Percentiles rank a stretch among this genome's conserved stretches.
These are phyloP conservation scores for Candida caryicola DNA, from an alignment of 805 yeast species.

Conservation along the genomic window DNA sequence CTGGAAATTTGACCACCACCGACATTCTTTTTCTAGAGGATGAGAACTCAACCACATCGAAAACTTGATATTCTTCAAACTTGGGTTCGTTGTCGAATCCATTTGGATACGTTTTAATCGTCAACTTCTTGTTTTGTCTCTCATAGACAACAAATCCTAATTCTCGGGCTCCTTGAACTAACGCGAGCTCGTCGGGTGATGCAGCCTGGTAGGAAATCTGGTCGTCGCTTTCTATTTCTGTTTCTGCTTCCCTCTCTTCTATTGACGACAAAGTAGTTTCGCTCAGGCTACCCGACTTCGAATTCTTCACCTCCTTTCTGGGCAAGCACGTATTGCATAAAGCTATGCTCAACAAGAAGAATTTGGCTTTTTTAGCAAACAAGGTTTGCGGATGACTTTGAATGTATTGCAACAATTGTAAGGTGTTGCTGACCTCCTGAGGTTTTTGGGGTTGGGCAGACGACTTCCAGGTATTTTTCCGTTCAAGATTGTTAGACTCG, in stretches of 20 bases:
- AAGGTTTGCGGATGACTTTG: slow-evolving; percentile 68
- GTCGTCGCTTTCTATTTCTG: slow-evolving; percentile 12
- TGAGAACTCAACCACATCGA: slow-evolving; percentile 82
- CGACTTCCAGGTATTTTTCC: slow-evolving; percentile 43
- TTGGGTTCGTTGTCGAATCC: slow-evolving; percentile 69
- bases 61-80: slow-evolving; percentile 66
- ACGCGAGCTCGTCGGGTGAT: slow-evolving; percentile 94
- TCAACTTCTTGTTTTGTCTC: slow-evolving; percentile 56
- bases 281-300: slow-evolving; percentile 7
- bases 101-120: slow-evolving; percentile 75
- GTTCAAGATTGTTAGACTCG: slow-evolving; percentile 21
- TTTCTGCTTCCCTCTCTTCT: slow-evolving; percentile 8
- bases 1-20: slow-evolving; percentile 73
- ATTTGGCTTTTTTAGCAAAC: slow-evolving; percentile 70
- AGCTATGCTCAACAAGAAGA: slow-evolving; percentile 79
- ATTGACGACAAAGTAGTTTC: slow-evolving; percentile 1
- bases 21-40: slow-evolving; percentile 94
- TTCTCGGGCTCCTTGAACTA: slow-evolving; percentile 92
- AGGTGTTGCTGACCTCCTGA: slow-evolving; percentile 47
- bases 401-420: slow-evolving; percentile 64
- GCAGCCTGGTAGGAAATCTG: slow-evolving; percentile 83
- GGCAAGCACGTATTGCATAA: slow-evolving; percentile 91
- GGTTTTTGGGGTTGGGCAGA: slow-evolving; percentile 45
- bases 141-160: slow-evolving; percentile 85
- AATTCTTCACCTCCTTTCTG: slow-evolving; percentile 33